These are phyloP conservation scores for Filobasidium uniguttulatum DNA, from an alignment of 1,284 basidiomycete genomes.

Conservation along the genomic window DNA sequence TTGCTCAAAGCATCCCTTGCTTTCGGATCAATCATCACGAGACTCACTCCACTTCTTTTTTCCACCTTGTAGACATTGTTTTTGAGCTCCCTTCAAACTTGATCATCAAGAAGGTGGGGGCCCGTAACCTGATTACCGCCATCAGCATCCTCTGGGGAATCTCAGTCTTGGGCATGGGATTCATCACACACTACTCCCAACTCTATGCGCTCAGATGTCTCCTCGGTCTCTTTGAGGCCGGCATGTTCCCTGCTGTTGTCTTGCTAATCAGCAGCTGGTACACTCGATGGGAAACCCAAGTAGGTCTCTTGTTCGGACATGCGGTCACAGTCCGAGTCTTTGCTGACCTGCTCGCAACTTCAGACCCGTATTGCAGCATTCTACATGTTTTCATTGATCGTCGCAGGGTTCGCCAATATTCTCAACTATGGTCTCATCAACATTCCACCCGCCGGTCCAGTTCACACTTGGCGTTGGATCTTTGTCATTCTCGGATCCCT, in stretches of 20 bases:
- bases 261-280: slow-evolving; percentile 41
- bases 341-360: too few species aligned
- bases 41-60: background rate
- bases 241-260: slow-evolving; percentile 32
- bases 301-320: too few species aligned
- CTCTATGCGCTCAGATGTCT: slow-evolving; percentile 36
- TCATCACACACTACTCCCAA: slow-evolving; percentile 26
- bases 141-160: slow-evolving; percentile 33
- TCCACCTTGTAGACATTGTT: slow-evolving; percentile 30
- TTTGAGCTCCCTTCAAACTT: slow-evolving; percentile 31
- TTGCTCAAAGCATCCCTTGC: too few species aligned
- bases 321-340: too few species aligned
- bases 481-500: slow-evolving; percentile 24
- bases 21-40: too few species aligned
- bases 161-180: slow-evolving; percentile 34
- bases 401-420: slow-evolving; percentile 38
- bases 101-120: slow-evolving; percentile 32
- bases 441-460: slow-evolving; percentile 19
- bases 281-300: slow-evolving; percentile 37
- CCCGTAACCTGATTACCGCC: slow-evolving; percentile 28
- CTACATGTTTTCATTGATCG: slow-evolving; percentile 25
- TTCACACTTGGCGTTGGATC: slow-evolving; percentile 29
- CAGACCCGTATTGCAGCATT: slow-evolving; percentile 2
- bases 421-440: slow-evolving; percentile 31
- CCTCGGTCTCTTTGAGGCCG: slow-evolving; percentile 34